Percentiles rank a stretch among this genome's conserved stretches.
Conservation (phyloP, 2,329 filamentous ascomycete genomes). For the Lachnellula arida region DNA sequence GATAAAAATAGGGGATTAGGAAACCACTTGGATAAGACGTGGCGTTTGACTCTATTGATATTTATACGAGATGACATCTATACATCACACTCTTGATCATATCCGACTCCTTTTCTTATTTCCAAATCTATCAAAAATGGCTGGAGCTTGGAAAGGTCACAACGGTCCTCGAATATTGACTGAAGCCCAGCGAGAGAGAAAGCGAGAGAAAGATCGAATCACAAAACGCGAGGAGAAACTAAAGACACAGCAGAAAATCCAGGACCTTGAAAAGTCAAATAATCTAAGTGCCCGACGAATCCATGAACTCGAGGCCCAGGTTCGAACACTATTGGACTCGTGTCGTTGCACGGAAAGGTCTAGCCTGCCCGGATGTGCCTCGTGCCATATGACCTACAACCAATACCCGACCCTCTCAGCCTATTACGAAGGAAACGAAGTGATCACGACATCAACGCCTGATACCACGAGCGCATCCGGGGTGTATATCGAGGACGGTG, state of each 20-base stretch:
- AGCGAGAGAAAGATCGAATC: constrained; percentile 9
- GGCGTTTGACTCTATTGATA: neutral
- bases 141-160: constrained; percentile 8
- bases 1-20: neutral
- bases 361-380: neutral
- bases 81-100: neutral
- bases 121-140: neutral
- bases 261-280: constrained; percentile 8
- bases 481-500: too few relatives aligned
- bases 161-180: constrained; percentile 13
- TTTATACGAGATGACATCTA: neutral
- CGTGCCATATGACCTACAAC: neutral
- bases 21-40: neutral
- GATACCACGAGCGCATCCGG: too few relatives aligned
- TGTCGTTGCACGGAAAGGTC: neutral
- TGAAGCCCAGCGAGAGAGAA: constrained; percentile 9
- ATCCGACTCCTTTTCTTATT: neutral
- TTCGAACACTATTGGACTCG: constrained; percentile 1
- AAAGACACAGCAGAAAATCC: constrained; percentile 6
- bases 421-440: neutral
- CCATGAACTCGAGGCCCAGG: constrained; percentile 10
- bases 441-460: too few relatives aligned
- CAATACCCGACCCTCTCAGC: neutral
- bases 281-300: constrained; percentile 2
- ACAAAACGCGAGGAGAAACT: constrained; percentile 11